These are phyloP conservation scores for Urostyla sp. DNA, from an alignment of 73 alveolate genomes.

Conservation along the genomic window DNA sequence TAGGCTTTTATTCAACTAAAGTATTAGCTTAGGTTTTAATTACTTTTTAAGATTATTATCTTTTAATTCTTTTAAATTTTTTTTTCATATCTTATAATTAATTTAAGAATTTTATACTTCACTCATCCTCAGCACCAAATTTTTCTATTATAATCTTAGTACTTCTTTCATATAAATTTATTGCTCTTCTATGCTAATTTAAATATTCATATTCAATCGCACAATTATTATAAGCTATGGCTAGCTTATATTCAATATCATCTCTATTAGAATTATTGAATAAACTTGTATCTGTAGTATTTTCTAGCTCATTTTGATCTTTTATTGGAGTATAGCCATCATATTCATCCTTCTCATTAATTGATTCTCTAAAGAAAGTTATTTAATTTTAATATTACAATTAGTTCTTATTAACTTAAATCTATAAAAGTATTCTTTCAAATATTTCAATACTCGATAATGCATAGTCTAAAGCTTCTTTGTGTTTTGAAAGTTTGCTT, in stretches of 20 bases:
- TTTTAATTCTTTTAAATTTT: no score
- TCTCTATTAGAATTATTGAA: background rate
- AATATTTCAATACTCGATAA: background rate
- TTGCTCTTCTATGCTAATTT: background rate
- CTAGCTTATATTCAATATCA: conserved; percentile 21
- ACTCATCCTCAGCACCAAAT: conserved; percentile 16
- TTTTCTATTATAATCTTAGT: background rate
- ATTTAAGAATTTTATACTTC: background rate
- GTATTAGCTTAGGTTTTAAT: no score
- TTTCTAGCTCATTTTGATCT: no score
- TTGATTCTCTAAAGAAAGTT: conserved; percentile 1
- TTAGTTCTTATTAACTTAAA: no score
- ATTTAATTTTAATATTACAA: background rate
- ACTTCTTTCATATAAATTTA: conserved; percentile 2
- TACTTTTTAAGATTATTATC: no score
- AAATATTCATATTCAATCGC: conserved; percentile 39
- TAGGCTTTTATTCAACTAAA: no score
- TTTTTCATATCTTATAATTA: conserved; percentile 8
- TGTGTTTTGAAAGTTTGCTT: conserved; percentile 28
- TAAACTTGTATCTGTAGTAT: no score
- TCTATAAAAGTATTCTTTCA: no score
- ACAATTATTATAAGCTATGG: conserved; percentile 48
- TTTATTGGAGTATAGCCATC: no score
- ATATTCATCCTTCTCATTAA: conserved; percentile 49
- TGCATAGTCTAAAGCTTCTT: conserved; percentile 37